These are phyloP conservation scores for Nannizziopsis barbatae DNA, from an alignment of 2,329 filamentous ascomycete genomes.

Conservation along the genomic window DNA sequence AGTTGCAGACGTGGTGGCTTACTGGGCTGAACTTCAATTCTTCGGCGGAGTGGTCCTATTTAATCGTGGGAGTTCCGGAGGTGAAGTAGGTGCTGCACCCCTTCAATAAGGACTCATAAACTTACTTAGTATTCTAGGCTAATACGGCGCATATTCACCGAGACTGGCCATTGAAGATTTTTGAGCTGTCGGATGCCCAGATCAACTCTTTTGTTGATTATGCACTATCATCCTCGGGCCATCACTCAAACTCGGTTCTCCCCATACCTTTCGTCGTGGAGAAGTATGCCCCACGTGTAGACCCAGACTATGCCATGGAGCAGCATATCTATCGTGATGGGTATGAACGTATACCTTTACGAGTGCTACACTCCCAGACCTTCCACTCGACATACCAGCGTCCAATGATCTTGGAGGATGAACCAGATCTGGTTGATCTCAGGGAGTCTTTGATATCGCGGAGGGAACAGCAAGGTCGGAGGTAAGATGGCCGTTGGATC, in stretches of 20 bases:
- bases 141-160: not conserved
- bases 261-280: not conserved
- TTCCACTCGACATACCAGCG: no score
- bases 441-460: no score
- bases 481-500: no score
- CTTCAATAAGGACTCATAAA: not conserved
- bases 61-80: constrained; percentile 11
- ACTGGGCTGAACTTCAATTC: constrained; percentile 21
- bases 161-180: not conserved
- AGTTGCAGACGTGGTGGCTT: constrained; percentile 20
- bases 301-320: not conserved
- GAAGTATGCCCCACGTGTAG: constrained; percentile 3
- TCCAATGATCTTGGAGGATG: no score
- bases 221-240: not conserved
- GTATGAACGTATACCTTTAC: constrained; percentile 3
- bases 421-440: no score
- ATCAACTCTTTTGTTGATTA: not conserved
- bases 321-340: constrained; percentile 5
- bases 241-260: not conserved
- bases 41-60: constrained; percentile 23
- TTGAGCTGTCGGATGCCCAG: not conserved
- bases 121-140: not conserved
- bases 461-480: no score
- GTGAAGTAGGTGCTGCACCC: not conserved
- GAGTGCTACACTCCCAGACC: no score